Base-by-base conservation (phyloP, 345 rosid genomes). In the Murraya paniculata region DNA sequence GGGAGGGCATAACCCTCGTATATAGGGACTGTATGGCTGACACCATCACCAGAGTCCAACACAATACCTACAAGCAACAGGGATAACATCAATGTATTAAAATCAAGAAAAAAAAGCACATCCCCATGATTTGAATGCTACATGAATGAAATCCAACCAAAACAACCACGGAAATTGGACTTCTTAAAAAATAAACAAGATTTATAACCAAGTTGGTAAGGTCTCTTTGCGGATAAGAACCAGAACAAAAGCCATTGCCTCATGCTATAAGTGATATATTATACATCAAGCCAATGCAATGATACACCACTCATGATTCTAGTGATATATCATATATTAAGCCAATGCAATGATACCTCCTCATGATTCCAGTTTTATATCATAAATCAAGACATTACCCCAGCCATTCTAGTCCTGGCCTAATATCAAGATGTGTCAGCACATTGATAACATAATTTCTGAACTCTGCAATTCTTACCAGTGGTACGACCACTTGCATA, bases 401-500 rank as follows among this genome's bases (percentile, higher is more conserved):
- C 48, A 72, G 21, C 55, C 65, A 19, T 35, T n/a, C 14, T 58
- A 56, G 74, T 8, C 38, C 30, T 72, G 36, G 21, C 33, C 21
- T 58, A 56, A 33, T 5, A 9, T 22, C 30, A 57, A 57, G 64
- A 57, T 13, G 36, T 31, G 19, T 33, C 59, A 35, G 33, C 30
- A 27, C 28, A 74, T 48, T 33, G 21, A 28, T 30, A 25, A 62
- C 30, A 48, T 9, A 22, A 1, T 64, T 64, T 22, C 33, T 35
- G 9, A 35, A 62, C 33, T 39, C 1, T 41, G 18, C n/a, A 45
- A 64, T 75, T 21, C 94, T 85, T 80, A 93, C 98, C 97, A 2
- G 98, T 94, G 30, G 98, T 94, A 81, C 98, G 98, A 71, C 98
- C 97, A 85, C 98, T 94, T 33, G 98, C 98, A 81, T 94, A 94